Conservation (phyloP, 352 stramenopile species). For the Phytopythium delawarense region DNA sequence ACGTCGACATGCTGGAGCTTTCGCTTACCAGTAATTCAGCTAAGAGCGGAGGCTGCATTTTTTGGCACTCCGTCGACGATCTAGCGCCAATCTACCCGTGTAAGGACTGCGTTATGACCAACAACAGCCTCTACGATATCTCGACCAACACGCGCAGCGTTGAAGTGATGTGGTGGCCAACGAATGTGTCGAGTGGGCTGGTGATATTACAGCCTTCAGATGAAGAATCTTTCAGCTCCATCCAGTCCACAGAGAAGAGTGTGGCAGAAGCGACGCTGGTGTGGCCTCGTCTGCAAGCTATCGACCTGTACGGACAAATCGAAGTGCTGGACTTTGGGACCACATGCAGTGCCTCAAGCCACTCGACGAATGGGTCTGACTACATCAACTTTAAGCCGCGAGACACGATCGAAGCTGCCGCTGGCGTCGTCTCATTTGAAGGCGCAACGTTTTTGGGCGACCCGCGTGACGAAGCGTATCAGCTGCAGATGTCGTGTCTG, state of each 20-base stretch:
- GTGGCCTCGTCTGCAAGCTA: slow-evolving; percentile 52
- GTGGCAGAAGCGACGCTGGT: slow-evolving; percentile 21
- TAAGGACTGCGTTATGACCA: slow-evolving; percentile 23
- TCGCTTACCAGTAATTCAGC: slow-evolving; percentile 35
- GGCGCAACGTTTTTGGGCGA: slow-evolving; percentile 28
- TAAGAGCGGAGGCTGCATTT: slow-evolving; percentile 55
- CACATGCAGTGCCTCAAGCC: slow-evolving; percentile 27
- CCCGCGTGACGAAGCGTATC: slow-evolving; percentile 24
- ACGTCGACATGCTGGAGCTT: slow-evolving; percentile 18
- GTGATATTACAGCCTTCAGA: slow-evolving; percentile 33
- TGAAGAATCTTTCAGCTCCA: slow-evolving; percentile 40
- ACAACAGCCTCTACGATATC: slow-evolving; percentile 49
- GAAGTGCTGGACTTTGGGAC: slow-evolving; percentile 56
- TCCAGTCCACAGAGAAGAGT: slow-evolving; percentile 24
- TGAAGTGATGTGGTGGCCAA: slow-evolving; percentile 54
- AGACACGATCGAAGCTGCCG: slow-evolving; percentile 14
- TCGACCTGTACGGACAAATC: slow-evolving; percentile 59
- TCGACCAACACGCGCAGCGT: slow-evolving; percentile 60
- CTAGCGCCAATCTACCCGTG: slow-evolving; percentile 27
- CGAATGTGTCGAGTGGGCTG: slow-evolving; percentile 36
- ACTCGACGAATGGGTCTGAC: slow-evolving; percentile 9
- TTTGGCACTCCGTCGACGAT: slow-evolving; percentile 42
- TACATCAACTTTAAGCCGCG: slow-evolving; percentile 29
- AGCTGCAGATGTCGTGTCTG: slow-evolving; percentile 38
- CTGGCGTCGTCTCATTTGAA: slow-evolving; percentile 37